A percentile compares a stretch with the other conserved stretches of the same genome.
phyloP scores from a whole-genome alignment of 805 yeast genomes.

The Lipomyces starkeyi region DNA sequence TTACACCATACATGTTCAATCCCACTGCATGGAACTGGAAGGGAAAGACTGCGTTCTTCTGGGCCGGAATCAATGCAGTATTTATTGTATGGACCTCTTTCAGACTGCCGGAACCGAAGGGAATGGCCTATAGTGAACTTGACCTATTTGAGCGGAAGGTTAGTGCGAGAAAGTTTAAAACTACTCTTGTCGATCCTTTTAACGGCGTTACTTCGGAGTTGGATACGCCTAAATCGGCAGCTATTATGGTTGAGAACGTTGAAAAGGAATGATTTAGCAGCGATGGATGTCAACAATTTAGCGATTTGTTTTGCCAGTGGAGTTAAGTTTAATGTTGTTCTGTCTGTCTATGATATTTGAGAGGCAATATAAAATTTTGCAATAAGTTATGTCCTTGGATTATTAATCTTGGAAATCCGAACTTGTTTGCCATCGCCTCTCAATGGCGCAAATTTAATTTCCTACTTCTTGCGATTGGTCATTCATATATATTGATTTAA shows the following conservation, averaged over 20 bases:
- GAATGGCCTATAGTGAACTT: constrained; percentile 64
- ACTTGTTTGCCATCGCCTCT: too few species aligned
- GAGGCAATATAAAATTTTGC: too few species aligned
- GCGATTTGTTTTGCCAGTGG: too few species aligned
- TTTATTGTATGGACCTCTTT: constrained; percentile 54
- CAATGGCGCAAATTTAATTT: too few species aligned
- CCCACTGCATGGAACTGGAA: constrained; percentile 48
- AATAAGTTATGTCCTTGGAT: too few species aligned
- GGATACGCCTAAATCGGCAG: not conserved
- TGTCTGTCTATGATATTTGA: too few species aligned
- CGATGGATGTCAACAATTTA: too few species aligned
- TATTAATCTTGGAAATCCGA: too few species aligned
- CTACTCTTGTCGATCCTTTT: constrained; percentile 5
- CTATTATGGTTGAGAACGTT: not conserved
- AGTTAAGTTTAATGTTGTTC: too few species aligned
- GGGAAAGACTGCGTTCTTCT: constrained; percentile 25
- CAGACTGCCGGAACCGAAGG: constrained; percentile 64
- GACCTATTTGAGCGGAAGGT: constrained; percentile 53
- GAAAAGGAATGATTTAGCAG: too few species aligned
- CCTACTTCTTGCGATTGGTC: too few species aligned
- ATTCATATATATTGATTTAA: too few species aligned
- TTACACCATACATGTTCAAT: constrained; percentile 57
- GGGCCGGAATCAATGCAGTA: constrained; percentile 49
- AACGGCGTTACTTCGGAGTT: not conserved
- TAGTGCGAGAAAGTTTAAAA: constrained; percentile 19